Evolutionary conservation across 495 filamentous ascomycete genomes (phyloP).

Genomic region (Xylaria flabelliformis): DNA sequence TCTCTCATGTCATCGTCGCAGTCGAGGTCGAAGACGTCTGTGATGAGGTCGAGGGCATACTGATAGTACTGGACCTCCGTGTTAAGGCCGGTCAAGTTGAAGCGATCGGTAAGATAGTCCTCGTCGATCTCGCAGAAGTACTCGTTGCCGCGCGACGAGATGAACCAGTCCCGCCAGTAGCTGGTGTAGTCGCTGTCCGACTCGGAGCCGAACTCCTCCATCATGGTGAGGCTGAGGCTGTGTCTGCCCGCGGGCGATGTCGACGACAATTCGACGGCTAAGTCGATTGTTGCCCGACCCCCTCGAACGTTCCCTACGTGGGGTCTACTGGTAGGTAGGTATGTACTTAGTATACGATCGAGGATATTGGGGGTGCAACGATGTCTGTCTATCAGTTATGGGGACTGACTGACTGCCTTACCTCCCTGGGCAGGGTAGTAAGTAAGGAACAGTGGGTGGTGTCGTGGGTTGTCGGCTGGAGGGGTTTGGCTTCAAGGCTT

Average conservation of each 20-base stretch:
- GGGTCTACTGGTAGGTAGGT: not conserved
- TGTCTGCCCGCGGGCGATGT: not conserved
- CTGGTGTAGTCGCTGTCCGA: slow-evolving; percentile 99
- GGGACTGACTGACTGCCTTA: not conserved
- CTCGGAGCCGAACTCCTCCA: slow-evolving; percentile 98
- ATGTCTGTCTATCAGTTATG: not conserved
- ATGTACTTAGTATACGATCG: not conserved
- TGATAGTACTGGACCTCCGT: slow-evolving; percentile 98
- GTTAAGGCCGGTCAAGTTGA: slow-evolving; percentile 97
- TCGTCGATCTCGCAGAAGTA: slow-evolving; percentile 99
- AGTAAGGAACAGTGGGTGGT: not conserved
- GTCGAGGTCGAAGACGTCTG: slow-evolving; percentile 99
- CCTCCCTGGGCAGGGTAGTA: not conserved
- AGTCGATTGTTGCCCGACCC: slow-evolving; percentile 13
- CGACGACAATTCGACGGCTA: not conserved
- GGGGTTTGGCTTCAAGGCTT: slow-evolving; percentile 13
- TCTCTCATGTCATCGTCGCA: slow-evolving; percentile 98
- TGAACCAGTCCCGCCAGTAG: slow-evolving; percentile 99
- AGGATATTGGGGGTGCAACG: not conserved
- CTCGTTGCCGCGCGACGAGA: slow-evolving; percentile 95
- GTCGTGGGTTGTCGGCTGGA: slow-evolving; percentile 2
- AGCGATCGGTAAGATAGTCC: slow-evolving; percentile 96
- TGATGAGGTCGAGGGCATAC: slow-evolving; percentile 97
- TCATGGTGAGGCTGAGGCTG: slow-evolving; percentile 34
- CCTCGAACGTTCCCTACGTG: not conserved